Percentiles rank a stretch among this genome's conserved stretches.
phyloP scores from a whole-genome alignment of 73 alveolate genomes.

The Symbiodinium natans region DNA sequence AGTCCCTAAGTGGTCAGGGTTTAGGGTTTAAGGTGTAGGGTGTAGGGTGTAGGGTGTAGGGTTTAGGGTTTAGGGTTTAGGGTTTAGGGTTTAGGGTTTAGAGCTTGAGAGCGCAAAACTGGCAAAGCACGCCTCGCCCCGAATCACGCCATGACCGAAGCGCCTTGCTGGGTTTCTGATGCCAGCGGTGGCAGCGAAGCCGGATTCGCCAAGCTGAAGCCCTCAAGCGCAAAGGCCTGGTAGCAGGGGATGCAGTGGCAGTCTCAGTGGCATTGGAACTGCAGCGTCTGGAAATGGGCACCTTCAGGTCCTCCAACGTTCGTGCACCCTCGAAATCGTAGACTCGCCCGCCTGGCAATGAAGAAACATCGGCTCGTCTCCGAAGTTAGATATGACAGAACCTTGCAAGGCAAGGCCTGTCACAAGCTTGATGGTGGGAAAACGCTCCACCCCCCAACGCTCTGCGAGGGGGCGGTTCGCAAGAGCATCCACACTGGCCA shows the following conservation, averaged over 20 bases:
- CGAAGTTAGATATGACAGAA: too few species aligned
- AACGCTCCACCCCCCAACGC: slow-evolving; percentile 69
- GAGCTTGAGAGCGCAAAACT: too few species aligned
- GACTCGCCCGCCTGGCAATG: slow-evolving; percentile 12
- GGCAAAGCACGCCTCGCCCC: too few species aligned
- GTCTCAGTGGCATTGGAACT: not conserved
- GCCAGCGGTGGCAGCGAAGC: slow-evolving; percentile 20
- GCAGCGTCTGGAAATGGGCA: too few species aligned
- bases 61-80: too few species aligned
- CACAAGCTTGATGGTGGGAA: slow-evolving; percentile 78
- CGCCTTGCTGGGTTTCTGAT: not conserved
- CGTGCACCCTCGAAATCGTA: slow-evolving; percentile 81
- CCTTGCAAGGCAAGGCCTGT: not conserved
- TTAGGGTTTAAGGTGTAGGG: too few species aligned
- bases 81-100: too few species aligned
- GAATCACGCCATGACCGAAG: not conserved
- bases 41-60: too few species aligned
- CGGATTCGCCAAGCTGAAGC: not conserved
- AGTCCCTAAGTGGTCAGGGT: too few species aligned
- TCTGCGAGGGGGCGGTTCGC: slow-evolving; percentile 60
- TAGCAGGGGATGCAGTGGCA: too few species aligned
- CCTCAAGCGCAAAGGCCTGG: slow-evolving; percentile 71
- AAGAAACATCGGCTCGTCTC: not conserved
- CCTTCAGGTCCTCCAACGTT: slow-evolving; percentile 54
- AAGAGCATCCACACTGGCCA: slow-evolving; percentile 74